A percentile compares a stretch with the other conserved stretches of the same genome.
Evolutionary conservation across 2,329 filamentous ascomycete genomes (phyloP).

Genomic region (Cryphonectria japonica): DNA sequence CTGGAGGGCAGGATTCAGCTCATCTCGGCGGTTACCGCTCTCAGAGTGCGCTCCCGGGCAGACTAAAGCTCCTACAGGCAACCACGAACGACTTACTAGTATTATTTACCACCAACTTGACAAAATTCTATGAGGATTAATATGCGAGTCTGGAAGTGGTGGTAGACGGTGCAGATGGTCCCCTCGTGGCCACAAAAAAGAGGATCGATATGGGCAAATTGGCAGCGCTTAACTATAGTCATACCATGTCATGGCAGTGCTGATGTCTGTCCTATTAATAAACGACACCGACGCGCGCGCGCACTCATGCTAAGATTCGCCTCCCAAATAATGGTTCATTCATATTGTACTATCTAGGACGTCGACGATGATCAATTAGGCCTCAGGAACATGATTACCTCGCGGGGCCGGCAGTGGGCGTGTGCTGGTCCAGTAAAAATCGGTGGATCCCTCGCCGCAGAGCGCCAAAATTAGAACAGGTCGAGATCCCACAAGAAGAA

Average conservation of each 20-base stretch:
- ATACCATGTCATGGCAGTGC: background rate
- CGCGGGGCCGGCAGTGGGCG: background rate
- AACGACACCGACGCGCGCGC: background rate
- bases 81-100: background rate
- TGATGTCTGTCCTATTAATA: background rate
- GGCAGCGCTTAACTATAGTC: background rate
- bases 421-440: background rate
- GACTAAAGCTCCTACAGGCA: background rate
- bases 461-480: slow-evolving; percentile 5
- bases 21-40: slow-evolving; percentile 15
- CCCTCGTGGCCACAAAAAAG: background rate
- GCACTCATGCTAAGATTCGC: background rate
- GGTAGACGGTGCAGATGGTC: background rate
- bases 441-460: background rate
- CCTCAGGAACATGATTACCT: background rate
- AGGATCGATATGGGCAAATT: background rate
- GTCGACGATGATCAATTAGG: background rate
- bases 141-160: too few species aligned
- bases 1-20: slow-evolving; percentile 4
- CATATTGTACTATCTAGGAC: background rate
- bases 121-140: too few species aligned
- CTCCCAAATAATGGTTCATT: background rate
- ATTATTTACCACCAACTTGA: background rate
- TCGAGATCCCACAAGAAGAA: background rate
- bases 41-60: background rate